Conservation (phyloP, 768 basidiomycete species). For the Candolleomyces eurysporus region DNA sequence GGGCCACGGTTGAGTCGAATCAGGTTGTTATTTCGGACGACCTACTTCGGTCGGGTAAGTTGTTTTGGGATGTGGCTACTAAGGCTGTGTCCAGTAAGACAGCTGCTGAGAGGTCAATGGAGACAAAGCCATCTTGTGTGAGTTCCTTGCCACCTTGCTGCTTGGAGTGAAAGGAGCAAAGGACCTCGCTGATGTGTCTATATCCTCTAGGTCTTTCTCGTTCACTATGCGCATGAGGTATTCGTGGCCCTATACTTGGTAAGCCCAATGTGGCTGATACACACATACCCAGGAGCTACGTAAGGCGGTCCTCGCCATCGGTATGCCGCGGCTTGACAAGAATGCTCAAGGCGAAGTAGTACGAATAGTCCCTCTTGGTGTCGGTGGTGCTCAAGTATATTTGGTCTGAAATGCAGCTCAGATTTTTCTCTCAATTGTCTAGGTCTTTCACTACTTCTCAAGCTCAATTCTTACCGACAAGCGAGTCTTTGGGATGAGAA, state of each 20-base stretch:
- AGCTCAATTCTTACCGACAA: slow-evolving; percentile 1
- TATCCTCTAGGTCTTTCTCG: background rate
- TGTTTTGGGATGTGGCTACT: slow-evolving; percentile 4
- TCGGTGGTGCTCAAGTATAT: background rate
- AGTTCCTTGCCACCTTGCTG: background rate
- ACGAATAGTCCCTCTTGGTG: background rate
- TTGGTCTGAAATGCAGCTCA: too few relatives aligned
- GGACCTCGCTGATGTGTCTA: background rate
- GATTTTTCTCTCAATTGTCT: too few relatives aligned
- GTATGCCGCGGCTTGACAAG: too few relatives aligned
- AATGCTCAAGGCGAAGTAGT: too few relatives aligned
- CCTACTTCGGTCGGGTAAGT: background rate
- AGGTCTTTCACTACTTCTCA: background rate
- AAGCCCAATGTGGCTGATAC: too few relatives aligned
- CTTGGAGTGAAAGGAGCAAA: too few relatives aligned
- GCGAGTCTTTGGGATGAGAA: background rate
- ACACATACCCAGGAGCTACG: too few relatives aligned
- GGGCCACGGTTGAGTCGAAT: background rate
- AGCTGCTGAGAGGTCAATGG: background rate
- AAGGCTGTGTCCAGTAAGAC: background rate
- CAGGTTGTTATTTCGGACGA: background rate
- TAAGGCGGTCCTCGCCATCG: too few relatives aligned
- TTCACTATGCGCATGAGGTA: too few relatives aligned
- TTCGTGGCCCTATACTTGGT: too few relatives aligned
- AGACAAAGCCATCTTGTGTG: background rate